Evolutionary conservation across 1,284 basidiomycete genomes (phyloP), one percentile per base, ranked within the genome.

Genomic region (Microbotryomycetes sp.): DNA sequence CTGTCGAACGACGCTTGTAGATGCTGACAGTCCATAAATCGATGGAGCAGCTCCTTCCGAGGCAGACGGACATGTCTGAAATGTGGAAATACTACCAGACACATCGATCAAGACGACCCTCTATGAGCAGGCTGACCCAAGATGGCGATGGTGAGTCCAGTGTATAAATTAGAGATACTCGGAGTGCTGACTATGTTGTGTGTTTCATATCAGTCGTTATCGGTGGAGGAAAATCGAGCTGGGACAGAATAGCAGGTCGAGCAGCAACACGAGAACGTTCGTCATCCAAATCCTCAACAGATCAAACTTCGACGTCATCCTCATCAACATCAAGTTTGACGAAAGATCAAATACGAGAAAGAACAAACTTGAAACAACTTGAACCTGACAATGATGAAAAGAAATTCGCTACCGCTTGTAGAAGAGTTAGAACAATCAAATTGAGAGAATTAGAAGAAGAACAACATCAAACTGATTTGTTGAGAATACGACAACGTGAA

Each of bases 61-160:
- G 89, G 63, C 85, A 83, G 73, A 84, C 83, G 32, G 92, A 88
- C 1, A 80, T 89, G 9, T 80, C 82, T 56, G 92, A 96, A 77
- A 93, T 96, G 47, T 93, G 88, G 77, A 84, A 80, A 14, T 69
- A 60, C 50, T 71, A 67, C 55, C 65, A 67, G 25, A 58, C 63
- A 26, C 57, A 56, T 52, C 64, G 61, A 42, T 49, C 59, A 26
- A 22, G 60, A 29, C 56, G 67, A 22, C 68, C 68, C 1, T 63
- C 64, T 3, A 68, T 68, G 50, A 64, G 55, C 42, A 62, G 69
- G 22, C 56, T 67, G 19, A 70, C 64, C 14, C 71, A 70, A 25
- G 67, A 69, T 50, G 58, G 65, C 6, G 66, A 70, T 57, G 68
- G 70, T 67, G 31, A 57, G 58, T 46, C 25, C 50, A 2, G 19